phyloP scores from a whole-genome alignment of 75 land plant species.

The Selaginella tamariscina region DNA sequence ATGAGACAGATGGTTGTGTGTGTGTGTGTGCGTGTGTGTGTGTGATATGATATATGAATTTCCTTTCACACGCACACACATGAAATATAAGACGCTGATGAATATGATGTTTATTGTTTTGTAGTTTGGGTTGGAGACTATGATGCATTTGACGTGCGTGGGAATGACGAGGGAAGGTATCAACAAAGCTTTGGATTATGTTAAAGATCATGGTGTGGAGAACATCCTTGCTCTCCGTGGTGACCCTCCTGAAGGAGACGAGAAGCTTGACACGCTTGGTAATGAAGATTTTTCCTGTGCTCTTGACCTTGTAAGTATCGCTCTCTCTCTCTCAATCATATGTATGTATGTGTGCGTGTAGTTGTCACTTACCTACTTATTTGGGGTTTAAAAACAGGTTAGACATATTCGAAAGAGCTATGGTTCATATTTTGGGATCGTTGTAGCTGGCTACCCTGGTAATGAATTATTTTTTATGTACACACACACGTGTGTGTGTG shows the following conservation, averaged over 20 bases:
- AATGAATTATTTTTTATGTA: background rate
- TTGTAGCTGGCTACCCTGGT: conserved; percentile 99
- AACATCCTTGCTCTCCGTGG: conserved; percentile 93
- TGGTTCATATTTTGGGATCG: conserved; percentile 87
- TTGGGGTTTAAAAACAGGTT: conserved; percentile 33
- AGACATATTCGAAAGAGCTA: conserved; percentile 60
- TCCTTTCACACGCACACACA: too few relatives aligned
- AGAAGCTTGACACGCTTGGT: conserved; percentile 60
- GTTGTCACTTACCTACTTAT: background rate
- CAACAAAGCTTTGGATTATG: conserved; percentile 58
- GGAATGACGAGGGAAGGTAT: conserved; percentile 94
- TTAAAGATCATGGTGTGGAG: conserved; percentile 77
- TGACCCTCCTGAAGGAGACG: conserved; percentile 92
- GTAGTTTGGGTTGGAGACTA: conserved; percentile 43
- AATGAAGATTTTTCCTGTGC: conserved; percentile 86
- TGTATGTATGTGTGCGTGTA: too few relatives aligned
- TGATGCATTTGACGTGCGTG: conserved; percentile 98
- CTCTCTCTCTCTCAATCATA: background rate
- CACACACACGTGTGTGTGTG: background rate
- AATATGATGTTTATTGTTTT: background rate
- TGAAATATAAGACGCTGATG: too few relatives aligned
- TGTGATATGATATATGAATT: too few relatives aligned
- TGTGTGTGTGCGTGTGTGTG: too few relatives aligned
- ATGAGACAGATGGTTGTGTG: conserved; percentile 75
- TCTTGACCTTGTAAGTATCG: conserved; percentile 56